Conservation (phyloP, 192 early-diverging fungal species). For the Coemansia sp. region DNA sequence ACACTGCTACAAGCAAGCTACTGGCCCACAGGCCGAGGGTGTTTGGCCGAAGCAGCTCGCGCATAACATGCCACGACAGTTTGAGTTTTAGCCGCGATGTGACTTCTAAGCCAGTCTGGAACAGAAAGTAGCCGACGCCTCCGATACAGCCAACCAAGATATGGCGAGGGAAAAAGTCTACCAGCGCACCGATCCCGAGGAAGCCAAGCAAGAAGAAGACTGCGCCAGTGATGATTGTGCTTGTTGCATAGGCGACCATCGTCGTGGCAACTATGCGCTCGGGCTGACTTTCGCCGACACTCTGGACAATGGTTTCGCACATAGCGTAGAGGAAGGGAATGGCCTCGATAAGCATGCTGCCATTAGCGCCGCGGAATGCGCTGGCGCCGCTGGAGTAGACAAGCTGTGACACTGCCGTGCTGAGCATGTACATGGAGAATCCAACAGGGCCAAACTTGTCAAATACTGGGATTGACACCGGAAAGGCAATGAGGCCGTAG, state of each 20-base stretch:
- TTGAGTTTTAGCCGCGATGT: conserved; percentile 67
- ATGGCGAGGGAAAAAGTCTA: conserved; percentile 87
- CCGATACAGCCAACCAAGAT: conserved; percentile 95
- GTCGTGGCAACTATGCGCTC: conserved; percentile 85
- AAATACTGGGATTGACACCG: conserved; percentile 72
- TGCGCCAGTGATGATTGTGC: conserved; percentile 86
- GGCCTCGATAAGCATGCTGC: conserved; percentile 86
- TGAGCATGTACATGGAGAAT: conserved; percentile 95
- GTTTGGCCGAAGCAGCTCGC: conserved; percentile 67
- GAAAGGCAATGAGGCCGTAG: conserved; percentile 93
- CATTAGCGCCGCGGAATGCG: conserved; percentile 88
- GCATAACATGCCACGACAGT: conserved; percentile 63
- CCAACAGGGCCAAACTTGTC: conserved; percentile 77
- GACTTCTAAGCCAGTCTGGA: conserved; percentile 92
- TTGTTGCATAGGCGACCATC: conserved; percentile 84
- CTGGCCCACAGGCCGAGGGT: conserved; percentile 81
- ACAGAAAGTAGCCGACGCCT: conserved; percentile 92
- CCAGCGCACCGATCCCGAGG: conserved; percentile 76
- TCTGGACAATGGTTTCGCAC: conserved; percentile 65
- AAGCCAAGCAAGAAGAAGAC: conserved; percentile 85
- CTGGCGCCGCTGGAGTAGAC: conserved; percentile 83
- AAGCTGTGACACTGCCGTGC: conserved; percentile 71
- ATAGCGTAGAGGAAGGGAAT: conserved; percentile 91
- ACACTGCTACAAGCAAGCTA: conserved; percentile 65
- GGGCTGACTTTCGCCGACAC: conserved; percentile 63